phyloP scores from a whole-genome alignment of 768 basidiomycete genomes.

The Russula earlei region DNA sequence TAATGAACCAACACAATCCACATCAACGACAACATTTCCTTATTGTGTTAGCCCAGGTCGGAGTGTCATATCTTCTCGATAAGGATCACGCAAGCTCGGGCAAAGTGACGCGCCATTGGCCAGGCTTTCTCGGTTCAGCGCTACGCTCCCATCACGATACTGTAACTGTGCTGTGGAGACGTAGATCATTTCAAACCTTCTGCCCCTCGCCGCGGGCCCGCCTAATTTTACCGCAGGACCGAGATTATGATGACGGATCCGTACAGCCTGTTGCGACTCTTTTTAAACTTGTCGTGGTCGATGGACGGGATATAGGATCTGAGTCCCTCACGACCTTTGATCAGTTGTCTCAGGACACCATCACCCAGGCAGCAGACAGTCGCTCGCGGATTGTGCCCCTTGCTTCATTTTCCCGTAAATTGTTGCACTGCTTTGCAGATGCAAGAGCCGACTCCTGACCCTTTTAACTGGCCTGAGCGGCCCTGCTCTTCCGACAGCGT shows the following conservation, averaged over 20 bases:
- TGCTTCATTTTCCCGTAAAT: conserved; percentile 14
- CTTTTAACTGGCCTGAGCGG: conserved; percentile 29
- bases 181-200: conserved; percentile 15
- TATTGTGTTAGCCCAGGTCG: conserved; percentile 18
- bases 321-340: conserved; percentile 29
- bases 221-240: conserved; percentile 18
- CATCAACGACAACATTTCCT: conserved; percentile 12
- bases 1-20: conserved; percentile 5
- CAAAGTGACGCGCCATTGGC: conserved; percentile 10
- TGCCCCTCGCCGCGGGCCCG: conserved; percentile 19
- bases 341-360: conserved; percentile 24
- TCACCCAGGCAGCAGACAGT: conserved; percentile 23
- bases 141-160: conserved; percentile 14
- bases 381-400: conserved; percentile 13
- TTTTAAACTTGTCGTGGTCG: conserved; percentile 20
- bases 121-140: conserved; percentile 9
- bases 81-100: conserved; percentile 3
- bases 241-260: conserved; percentile 19
- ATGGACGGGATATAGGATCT: conserved; percentile 21
- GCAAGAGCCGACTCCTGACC: conserved; percentile 20
- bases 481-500: conserved; percentile 21
- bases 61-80: conserved; percentile 9
- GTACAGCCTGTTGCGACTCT: conserved; percentile 23
- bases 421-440: conserved; percentile 24
- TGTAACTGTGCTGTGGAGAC: conserved; percentile 12